Percentiles rank a stretch among this genome's conserved stretches.
Evolutionary conservation across 495 filamentous ascomycete species (phyloP).

Genomic region (Chaetomium tenue): DNA sequence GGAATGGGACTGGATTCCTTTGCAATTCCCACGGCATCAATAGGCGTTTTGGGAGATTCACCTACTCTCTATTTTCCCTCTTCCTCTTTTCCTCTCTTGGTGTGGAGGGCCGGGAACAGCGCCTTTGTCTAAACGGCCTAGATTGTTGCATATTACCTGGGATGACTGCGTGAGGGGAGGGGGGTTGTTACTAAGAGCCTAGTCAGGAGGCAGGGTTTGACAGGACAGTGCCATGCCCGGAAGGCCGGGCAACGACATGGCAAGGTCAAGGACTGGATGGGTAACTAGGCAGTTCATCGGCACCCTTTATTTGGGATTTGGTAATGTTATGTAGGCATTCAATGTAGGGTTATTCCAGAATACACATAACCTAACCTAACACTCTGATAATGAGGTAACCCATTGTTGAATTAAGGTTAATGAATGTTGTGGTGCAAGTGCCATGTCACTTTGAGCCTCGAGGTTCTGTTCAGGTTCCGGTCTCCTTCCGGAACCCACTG

Average conservation of each 20-base stretch:
- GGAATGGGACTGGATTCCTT: background rate
- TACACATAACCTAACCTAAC: too few species aligned
- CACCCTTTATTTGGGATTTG: background rate
- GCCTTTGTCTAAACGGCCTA: conserved; percentile 8
- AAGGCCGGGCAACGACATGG: background rate
- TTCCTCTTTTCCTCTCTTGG: background rate
- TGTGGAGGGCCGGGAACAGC: background rate
- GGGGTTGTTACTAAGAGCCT: background rate
- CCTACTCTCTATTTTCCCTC: background rate
- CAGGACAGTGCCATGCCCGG: background rate
- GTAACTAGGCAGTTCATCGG: background rate
- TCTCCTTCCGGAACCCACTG: background rate
- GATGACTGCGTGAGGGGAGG: background rate
- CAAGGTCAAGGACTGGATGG: background rate
- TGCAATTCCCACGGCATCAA: background rate
- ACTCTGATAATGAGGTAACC: background rate
- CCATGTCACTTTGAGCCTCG: background rate
- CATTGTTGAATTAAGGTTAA: conserved; percentile 3
- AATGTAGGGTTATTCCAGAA: background rate
- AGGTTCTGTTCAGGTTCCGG: background rate
- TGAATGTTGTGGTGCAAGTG: background rate
- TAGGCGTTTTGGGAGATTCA: background rate
- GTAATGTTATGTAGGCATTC: background rate
- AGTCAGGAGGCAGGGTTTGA: background rate
- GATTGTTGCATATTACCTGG: conserved; percentile 15